Evolutionary conservation across 176 grass and related monocot genomes (phyloP).

Genomic region (Lolium rigidum): DNA sequence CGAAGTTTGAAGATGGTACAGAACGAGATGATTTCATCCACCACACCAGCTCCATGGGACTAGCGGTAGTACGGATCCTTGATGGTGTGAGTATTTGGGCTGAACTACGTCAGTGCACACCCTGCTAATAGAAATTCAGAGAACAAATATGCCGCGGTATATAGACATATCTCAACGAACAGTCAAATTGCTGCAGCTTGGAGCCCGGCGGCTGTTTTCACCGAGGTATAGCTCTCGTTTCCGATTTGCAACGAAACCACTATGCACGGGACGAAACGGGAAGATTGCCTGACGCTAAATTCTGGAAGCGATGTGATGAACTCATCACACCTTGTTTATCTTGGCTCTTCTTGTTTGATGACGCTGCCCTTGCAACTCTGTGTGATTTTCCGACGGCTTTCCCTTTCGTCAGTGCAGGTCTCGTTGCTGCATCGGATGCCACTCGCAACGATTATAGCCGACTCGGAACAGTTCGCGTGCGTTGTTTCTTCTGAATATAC

Average conservation of each 20-base stretch:
- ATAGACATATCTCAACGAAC: neutral
- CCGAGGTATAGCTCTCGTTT: too few relatives aligned
- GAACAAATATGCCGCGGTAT: neutral
- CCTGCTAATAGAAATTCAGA: neutral
- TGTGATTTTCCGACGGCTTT: constrained; percentile 14
- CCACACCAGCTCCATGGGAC: neutral
- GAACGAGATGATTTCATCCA: neutral
- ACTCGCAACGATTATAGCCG: constrained; percentile 6
- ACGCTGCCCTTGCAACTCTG: neutral
- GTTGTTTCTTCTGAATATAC: constrained; percentile 49
- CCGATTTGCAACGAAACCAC: too few relatives aligned
- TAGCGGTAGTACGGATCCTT: too few relatives aligned
- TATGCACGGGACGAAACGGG: too few relatives aligned
- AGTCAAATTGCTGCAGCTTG: too few relatives aligned
- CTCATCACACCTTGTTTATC: too few relatives aligned
- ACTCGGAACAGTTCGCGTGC: neutral
- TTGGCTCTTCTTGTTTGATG: constrained; percentile 31
- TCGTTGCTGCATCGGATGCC: constrained; percentile 16
- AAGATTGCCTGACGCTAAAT: too few relatives aligned
- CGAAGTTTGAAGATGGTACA: neutral
- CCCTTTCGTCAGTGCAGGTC: constrained; percentile 1
- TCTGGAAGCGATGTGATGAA: too few relatives aligned
- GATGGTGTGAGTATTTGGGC: too few relatives aligned
- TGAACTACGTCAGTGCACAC: neutral
- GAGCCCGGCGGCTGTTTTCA: too few relatives aligned